Evolutionary conservation across 2,329 filamentous ascomycete genomes (phyloP), one percentile per base, ranked within the genome.

Genomic region (Neospermospora avenae): DNA sequence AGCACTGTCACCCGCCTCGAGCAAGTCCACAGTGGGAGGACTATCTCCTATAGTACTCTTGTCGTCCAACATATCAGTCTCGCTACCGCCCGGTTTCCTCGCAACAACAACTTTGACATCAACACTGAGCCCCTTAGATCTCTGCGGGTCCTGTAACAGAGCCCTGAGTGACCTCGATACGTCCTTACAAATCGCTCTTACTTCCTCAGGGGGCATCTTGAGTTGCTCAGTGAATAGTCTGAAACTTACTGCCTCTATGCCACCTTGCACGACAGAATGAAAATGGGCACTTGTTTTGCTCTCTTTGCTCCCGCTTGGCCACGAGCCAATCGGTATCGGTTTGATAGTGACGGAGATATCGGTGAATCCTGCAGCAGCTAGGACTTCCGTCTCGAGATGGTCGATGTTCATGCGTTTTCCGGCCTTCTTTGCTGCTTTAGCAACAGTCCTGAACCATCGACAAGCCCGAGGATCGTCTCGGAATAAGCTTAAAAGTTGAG

Each of bases 301-400:
- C 10, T 61, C 64, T 18, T 68, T 63, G 10, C 65, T 66, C 48
- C 76, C 72, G 7, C 70, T 68, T 1, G 73, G 72, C 76, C 76
- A 77, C 0, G 61, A 48, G 0, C 74, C 74, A 18, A 70, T 60
- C 0, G 72, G 70, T 20, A 72, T 68, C 1, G 49, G 41, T 45
- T 62, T 65, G 8, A 62, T 65, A 16, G 39, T 55, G 14, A 77
- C 61, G 3, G 58, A 57, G 1, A 81, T 74, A 61, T 80, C 74
- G 4, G 74, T 74, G 64, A 81, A 81, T 2, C 79, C 79, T 8
- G 71, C 69, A 18, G 70, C 62, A 16, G 55, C 58, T 10, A 78
- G 69, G 48, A 61, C 63, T 7, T 70, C 55, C 1, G 63, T 59
- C 10, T 68, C 37, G 3, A 72, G 56, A 62, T 73, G 70, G 4